These are phyloP conservation scores for Henckelia pumila DNA, from an alignment of 257 asterid genomes.

Conservation along the genomic window DNA sequence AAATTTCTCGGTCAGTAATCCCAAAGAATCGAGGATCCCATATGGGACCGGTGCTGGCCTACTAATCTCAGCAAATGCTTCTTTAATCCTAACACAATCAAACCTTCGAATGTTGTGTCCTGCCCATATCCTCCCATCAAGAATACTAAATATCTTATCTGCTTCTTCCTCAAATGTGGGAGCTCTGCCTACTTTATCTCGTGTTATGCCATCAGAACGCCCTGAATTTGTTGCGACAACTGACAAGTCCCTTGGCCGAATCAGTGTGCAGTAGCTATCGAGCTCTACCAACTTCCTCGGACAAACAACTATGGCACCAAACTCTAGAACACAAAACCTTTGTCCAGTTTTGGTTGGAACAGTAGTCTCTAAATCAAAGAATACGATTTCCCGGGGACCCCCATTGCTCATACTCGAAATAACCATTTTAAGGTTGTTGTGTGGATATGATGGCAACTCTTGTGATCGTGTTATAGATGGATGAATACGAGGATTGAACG, in stretches of 20 bases:
- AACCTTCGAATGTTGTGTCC: slow-evolving; percentile 90
- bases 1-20: slow-evolving; percentile 59
- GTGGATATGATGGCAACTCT: background rate
- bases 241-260: slow-evolving; percentile 68
- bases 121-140: slow-evolving; percentile 93
- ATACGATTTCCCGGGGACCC: slow-evolving; percentile 59
- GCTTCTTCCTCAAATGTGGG: slow-evolving; percentile 79
- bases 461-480: slow-evolving; percentile 15
- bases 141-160: slow-evolving; percentile 55
- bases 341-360: slow-evolving; percentile 67
- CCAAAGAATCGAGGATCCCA: slow-evolving; percentile 79
- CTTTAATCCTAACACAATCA: slow-evolving; percentile 75
- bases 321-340: slow-evolving; percentile 65
- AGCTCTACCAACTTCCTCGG: slow-evolving; percentile 68
- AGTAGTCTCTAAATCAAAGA: slow-evolving; percentile 86
- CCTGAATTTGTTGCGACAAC: slow-evolving; percentile 51
- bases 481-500: slow-evolving; percentile 5
- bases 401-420: slow-evolving; percentile 20
- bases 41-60: slow-evolving; percentile 62
- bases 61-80: slow-evolving; percentile 59
- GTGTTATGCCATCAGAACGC: slow-evolving; percentile 66
- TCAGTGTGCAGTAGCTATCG: slow-evolving; percentile 77
- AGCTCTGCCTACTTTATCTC: slow-evolving; percentile 57
- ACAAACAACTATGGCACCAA: slow-evolving; percentile 83
- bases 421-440: slow-evolving; percentile 31